Conservation (phyloP, 1,139 yeast genomes). For the Debaryomyces sp. region DNA sequence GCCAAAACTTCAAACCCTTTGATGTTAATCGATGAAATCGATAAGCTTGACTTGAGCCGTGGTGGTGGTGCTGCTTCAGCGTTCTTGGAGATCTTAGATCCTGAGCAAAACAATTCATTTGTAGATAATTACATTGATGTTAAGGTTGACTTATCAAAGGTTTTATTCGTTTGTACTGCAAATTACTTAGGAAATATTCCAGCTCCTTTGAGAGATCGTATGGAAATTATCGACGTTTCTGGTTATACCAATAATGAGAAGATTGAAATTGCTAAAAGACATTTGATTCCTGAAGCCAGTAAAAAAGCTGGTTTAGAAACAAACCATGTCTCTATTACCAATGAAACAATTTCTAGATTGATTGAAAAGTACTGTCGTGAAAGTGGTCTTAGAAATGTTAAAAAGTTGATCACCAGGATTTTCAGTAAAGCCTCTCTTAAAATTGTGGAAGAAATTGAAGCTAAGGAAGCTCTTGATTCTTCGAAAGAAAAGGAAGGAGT, state of each 20-base stretch:
- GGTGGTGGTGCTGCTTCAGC: constrained; percentile 97
- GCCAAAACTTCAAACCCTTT: constrained; percentile 91
- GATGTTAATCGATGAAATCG: constrained; percentile 92
- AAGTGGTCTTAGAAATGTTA: constrained; percentile 93
- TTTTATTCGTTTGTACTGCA: constrained; percentile 94
- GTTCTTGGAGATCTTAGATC: constrained; percentile 86
- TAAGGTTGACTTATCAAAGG: constrained; percentile 90
- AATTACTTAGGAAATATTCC: constrained; percentile 89
- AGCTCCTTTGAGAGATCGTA: constrained; percentile 90
- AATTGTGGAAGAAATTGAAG: constrained; percentile 68
- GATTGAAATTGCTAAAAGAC: constrained; percentile 84
- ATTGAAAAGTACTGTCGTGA: constrained; percentile 91
- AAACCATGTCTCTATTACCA: constrained; percentile 64
- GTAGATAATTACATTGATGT: constrained; percentile 92
- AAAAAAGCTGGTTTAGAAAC: constrained; percentile 77
- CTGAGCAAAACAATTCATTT: constrained; percentile 90
- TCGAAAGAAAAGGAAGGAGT: constrained; percentile 10
- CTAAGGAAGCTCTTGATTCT: constrained; percentile 28
- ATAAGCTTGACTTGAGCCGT: constrained; percentile 61
- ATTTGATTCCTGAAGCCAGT: constrained; percentile 84
- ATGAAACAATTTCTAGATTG: constrained; percentile 69
- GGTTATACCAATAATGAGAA: constrained; percentile 96
- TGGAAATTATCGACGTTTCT: constrained; percentile 93
- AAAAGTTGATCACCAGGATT: constrained; percentile 85
- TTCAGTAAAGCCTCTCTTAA: constrained; percentile 89